Percentiles rank a stretch among this genome's conserved stretches.
Conservation (phyloP, 2,329 filamentous ascomycete species). For the Penicillium sp. region DNA sequence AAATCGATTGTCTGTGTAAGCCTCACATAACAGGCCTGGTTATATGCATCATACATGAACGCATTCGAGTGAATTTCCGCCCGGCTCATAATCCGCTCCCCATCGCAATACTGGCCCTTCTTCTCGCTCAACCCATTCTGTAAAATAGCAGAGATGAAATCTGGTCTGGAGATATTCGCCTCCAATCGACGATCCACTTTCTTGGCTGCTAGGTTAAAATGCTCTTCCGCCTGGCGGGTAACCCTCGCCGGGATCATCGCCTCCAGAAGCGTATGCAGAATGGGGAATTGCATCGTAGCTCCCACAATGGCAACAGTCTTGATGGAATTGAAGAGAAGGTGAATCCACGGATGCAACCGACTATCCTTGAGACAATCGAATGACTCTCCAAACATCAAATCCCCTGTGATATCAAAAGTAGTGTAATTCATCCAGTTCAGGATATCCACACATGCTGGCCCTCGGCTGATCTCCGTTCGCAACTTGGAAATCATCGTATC, state of each 20-base stretch:
- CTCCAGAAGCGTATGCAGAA: conserved; percentile 11
- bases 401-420: conserved; percentile 46
- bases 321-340: conserved; percentile 37
- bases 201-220: conserved; percentile 25
- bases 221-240: conserved; percentile 18
- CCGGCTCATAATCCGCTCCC: conserved; percentile 25
- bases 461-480: conserved; percentile 5
- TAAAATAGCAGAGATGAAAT: conserved; percentile 31
- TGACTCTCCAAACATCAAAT: conserved; percentile 44
- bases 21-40: too few species aligned
- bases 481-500: conserved; percentile 31
- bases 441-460: conserved; percentile 26
- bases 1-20: background rate
- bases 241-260: conserved; percentile 16
- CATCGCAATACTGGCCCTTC: conserved; percentile 18
- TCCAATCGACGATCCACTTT: conserved; percentile 28
- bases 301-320: conserved; percentile 22
- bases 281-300: conserved; percentile 24
- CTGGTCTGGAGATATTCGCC: conserved; percentile 19
- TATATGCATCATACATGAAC: conserved; percentile 20
- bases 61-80: conserved; percentile 31
- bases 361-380: conserved; percentile 45
- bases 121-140: conserved; percentile 26
- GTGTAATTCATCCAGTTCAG: conserved; percentile 40
- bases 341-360: conserved; percentile 46